Base-by-base conservation (phyloP, 2,329 filamentous ascomycete genomes). In the Neofusicoccum umdonicola region DNA sequence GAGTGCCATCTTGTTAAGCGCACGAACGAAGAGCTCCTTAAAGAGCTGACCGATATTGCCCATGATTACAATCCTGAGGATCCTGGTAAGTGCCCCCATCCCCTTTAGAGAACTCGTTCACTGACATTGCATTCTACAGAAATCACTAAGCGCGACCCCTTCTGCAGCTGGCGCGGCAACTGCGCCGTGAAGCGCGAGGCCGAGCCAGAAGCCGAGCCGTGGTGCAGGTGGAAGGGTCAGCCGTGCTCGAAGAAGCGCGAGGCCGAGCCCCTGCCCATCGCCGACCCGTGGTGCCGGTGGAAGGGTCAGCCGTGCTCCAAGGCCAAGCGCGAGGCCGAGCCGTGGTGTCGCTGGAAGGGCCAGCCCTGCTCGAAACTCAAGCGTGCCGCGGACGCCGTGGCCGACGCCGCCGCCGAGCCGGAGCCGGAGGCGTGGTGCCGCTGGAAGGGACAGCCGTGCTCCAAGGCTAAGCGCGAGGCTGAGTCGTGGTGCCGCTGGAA, bases 231-330 rank as follows among this genome's bases (percentile, higher is more conserved):
- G 73, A 39, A 31, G 5, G 80, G 81, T 39, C 73, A 79, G 68
- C 68, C 74, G 22, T 84, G 82, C 78, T 78, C 73, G 72, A 79
- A 80, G 70, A 80, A 79, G 72, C 80, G 79, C 67, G 77, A 76
- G n/a, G 77, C 77, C 52, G 75, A 77, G 58, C 75, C 76, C 15
- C 70, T 79, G 34, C 71, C 79, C 37, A 67, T 73, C 15, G 74
- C 74, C 57, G 66, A 52, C 37, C 64, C 65, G 6, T n/a, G 39
- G 11, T 41, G 39, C 9, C 72, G 72, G 19, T 67, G 69, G 57
- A 57, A 15, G 13, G 72, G 73, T 27, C 69, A 74, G 66, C 65
- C 69, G 31, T 74, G 71, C 66, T 64, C 50, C 51, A 72, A 71
- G 50, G 64, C 66, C 63, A 77, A 76, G 67, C 75, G 76, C 45